phyloP scores from a whole-genome alignment of 2,329 filamentous ascomycete species.

The Elsinoe australis region DNA sequence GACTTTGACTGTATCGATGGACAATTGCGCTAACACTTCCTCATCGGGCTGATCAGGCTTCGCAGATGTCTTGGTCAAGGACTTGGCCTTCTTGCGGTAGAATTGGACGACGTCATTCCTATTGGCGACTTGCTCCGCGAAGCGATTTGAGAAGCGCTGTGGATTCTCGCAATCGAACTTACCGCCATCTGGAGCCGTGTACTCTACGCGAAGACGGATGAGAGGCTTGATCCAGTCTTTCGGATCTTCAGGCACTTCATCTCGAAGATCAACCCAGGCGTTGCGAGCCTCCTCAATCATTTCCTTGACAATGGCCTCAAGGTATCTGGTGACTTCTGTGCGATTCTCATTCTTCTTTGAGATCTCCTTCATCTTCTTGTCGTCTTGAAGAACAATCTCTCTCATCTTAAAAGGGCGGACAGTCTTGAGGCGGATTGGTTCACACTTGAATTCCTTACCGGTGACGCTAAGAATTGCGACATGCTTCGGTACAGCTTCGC shows the following conservation, averaged over 20 bases:
- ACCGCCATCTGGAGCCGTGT: slow-evolving; percentile 73
- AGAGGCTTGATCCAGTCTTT: slow-evolving; percentile 67
- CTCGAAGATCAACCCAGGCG: slow-evolving; percentile 75
- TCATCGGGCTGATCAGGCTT: slow-evolving; percentile 56
- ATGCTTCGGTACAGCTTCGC: slow-evolving; percentile 85
- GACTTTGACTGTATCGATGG: slow-evolving; percentile 72
- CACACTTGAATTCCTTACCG: slow-evolving; percentile 69
- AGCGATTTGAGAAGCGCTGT: slow-evolving; percentile 89
- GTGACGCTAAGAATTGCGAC: slow-evolving; percentile 79
- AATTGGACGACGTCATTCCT: slow-evolving; percentile 90
- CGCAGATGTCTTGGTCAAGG: slow-evolving; percentile 42
- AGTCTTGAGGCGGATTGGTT: slow-evolving; percentile 75
- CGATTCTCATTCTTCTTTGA: slow-evolving; percentile 78
- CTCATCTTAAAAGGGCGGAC: slow-evolving; percentile 85
- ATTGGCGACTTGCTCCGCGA: slow-evolving; percentile 85
- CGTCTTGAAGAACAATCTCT: slow-evolving; percentile 70
- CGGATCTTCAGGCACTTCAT: slow-evolving; percentile 51
- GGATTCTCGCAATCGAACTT: slow-evolving; percentile 90
- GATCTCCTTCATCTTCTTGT: slow-evolving; percentile 67
- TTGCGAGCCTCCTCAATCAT: slow-evolving; percentile 78
- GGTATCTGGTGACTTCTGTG: slow-evolving; percentile 65
- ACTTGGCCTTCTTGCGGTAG: slow-evolving; percentile 61
- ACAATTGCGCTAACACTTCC: slow-evolving; percentile 52
- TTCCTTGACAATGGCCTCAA: slow-evolving; percentile 72
- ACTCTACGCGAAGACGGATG: slow-evolving; percentile 84